Conservation (phyloP, 441 rosid genomes). For the Kokia cookei region DNA sequence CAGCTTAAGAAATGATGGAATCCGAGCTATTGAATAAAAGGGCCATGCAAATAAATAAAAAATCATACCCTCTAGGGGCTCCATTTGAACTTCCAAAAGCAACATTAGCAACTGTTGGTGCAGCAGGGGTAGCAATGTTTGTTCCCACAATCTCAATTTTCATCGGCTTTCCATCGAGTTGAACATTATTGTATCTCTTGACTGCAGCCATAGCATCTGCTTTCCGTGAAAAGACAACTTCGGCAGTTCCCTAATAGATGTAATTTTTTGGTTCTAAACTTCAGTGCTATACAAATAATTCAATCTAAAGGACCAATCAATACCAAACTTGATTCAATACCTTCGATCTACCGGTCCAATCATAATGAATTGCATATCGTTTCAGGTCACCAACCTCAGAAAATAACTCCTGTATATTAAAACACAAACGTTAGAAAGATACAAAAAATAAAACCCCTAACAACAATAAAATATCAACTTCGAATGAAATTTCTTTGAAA, state of each 20-base stretch:
- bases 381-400: conserved; percentile 92
- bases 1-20: not conserved
- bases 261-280: conserved; percentile 25
- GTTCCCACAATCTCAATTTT: conserved; percentile 84
- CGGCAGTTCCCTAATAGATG: conserved; percentile 83
- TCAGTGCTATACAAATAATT: conserved; percentile 33
- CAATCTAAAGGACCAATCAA: conserved; percentile 35
- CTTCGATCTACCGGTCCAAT: conserved; percentile 94
- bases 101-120: conserved; percentile 31
- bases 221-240: conserved; percentile 68
- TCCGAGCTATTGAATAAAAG: not conserved
- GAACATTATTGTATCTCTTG: conserved; percentile 81
- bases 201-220: conserved; percentile 79
- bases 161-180: conserved; percentile 93
- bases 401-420: conserved; percentile 60
- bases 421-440: not conserved
- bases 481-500: not conserved
- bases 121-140: conserved; percentile 45
- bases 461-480: not conserved
- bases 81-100: conserved; percentile 43
- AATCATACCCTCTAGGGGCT: conserved; percentile 56
- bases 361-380: conserved; percentile 69
- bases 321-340: conserved; percentile 49
- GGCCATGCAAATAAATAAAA: not conserved
- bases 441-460: not conserved